These are phyloP conservation scores for Trypanosoma cruzi DNA, from an alignment of 208 protist species.

Conservation along the genomic window DNA sequence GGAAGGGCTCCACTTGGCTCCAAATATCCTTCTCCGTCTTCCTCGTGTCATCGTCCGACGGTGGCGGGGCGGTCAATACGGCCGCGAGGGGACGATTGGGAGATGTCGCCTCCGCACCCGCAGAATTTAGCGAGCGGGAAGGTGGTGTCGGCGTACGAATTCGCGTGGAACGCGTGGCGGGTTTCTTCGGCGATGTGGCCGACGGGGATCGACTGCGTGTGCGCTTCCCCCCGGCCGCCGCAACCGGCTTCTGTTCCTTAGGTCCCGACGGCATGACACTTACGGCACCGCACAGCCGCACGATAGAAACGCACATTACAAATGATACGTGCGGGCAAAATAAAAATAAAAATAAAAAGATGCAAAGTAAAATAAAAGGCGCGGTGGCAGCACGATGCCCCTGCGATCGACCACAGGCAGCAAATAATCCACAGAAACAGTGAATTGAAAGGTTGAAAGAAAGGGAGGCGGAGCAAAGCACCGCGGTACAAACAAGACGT, in stretches of 20 bases:
- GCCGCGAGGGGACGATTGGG: neutral
- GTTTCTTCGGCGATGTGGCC: slow-evolving; percentile 12
- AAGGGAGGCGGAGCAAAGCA: no score
- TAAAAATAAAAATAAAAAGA: neutral
- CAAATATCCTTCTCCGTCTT: slow-evolving; percentile 67
- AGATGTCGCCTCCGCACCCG: neutral
- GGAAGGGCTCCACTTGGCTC: slow-evolving; percentile 60
- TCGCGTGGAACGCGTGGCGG: neutral
- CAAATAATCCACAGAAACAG: no score
- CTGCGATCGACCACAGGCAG: no score
- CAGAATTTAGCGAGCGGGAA: neutral
- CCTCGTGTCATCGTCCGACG: slow-evolving; percentile 20
- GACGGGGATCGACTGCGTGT: slow-evolving; percentile 22
- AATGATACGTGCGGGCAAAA: no score
- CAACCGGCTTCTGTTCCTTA: neutral
- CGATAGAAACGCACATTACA: neutral
- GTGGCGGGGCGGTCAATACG: neutral
- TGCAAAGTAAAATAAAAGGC: neutral
- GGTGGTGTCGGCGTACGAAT: slow-evolving; percentile 16
- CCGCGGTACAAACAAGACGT: no score
- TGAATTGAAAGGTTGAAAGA: no score
- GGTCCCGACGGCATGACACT: neutral
- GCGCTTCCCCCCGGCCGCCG: slow-evolving; percentile 5
- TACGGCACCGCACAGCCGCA: neutral
- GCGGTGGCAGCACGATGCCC: no score